A percentile compares a stretch with the other conserved stretches of the same genome.
Evolutionary conservation across 106 monocot genomes (phyloP).

Genomic region (Allium cepa): DNA sequence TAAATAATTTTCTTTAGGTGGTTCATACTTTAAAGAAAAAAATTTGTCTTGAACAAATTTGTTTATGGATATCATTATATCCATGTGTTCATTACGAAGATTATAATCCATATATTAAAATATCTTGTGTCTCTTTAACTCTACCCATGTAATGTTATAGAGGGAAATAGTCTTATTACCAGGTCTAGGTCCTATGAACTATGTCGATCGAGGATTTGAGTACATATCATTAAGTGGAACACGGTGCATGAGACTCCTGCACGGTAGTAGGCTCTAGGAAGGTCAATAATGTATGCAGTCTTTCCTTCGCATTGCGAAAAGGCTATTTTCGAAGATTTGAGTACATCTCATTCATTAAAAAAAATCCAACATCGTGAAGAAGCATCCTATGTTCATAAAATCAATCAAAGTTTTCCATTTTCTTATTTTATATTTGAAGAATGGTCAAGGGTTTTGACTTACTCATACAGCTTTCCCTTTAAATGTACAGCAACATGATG

Average conservation of each 20-base stretch:
- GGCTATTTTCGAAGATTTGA: no score
- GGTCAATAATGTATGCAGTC: no score
- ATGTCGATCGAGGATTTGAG: slow-evolving; percentile 54
- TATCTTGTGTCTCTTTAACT: slow-evolving; percentile 41
- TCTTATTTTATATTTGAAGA: background rate
- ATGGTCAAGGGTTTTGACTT: slow-evolving; percentile 2
- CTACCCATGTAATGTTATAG: slow-evolving; percentile 64
- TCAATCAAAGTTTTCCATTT: background rate
- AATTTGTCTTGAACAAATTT: no score
- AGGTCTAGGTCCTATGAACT: slow-evolving; percentile 44
- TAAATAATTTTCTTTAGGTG: slow-evolving; percentile 24
- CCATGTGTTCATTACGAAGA: no score
- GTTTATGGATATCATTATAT: no score
- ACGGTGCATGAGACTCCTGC: no score
- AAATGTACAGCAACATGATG: slow-evolving; percentile 59
- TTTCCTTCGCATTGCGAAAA: no score
- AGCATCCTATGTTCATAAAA: slow-evolving; percentile 24
- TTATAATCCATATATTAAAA: background rate
- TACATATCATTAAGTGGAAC: no score
- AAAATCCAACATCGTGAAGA: slow-evolving; percentile 23
- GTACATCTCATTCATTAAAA: slow-evolving; percentile 61
- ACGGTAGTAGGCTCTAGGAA: no score
- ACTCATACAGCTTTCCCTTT: slow-evolving; percentile 72
- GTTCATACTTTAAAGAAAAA: no score
- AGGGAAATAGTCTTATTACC: slow-evolving; percentile 39